Percentiles rank a stretch among this genome's conserved stretches.
Evolutionary conservation across 108 stramenopile species (phyloP).

Genomic region (Skeletonema menzelii): DNA sequence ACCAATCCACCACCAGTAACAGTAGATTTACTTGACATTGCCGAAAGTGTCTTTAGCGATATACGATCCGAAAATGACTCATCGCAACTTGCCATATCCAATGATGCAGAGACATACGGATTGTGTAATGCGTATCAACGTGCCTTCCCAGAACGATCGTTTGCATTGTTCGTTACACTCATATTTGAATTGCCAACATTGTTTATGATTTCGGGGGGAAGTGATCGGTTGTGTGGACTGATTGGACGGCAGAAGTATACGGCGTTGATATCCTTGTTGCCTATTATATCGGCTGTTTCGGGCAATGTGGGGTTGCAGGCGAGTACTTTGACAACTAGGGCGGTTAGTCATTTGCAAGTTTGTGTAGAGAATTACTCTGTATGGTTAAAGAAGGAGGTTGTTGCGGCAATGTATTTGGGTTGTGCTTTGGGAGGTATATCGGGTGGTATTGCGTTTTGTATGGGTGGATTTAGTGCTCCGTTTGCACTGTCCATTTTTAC

Average conservation of each 20-base stretch:
- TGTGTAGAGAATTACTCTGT: conserved; percentile 30
- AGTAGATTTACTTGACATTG: not conserved
- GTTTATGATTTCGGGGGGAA: conserved; percentile 64
- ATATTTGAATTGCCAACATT: conserved; percentile 65
- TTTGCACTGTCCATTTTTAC: conserved; percentile 56
- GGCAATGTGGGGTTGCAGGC: conserved; percentile 76
- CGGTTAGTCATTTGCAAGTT: conserved; percentile 56
- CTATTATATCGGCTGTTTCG: conserved; percentile 61
- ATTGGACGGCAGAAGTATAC: conserved; percentile 62
- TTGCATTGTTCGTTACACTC: conserved; percentile 62
- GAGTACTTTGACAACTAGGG: conserved; percentile 59
- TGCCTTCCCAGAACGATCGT: conserved; percentile 64
- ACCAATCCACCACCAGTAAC: no score
- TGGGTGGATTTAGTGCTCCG: conserved; percentile 48
- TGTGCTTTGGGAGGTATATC: conserved; percentile 43
- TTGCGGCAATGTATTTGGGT: conserved; percentile 56
- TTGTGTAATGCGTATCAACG: conserved; percentile 37
- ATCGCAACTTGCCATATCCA: conserved; percentile 17
- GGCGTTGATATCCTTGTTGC: conserved; percentile 58
- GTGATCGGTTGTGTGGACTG: conserved; percentile 52
- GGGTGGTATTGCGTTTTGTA: conserved; percentile 44
- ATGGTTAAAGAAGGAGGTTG: conserved; percentile 64
- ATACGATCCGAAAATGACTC: conserved; percentile 32
- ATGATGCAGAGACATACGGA: conserved; percentile 39
- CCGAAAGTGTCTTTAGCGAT: conserved; percentile 50